Conservation (phyloP, 768 basidiomycete species). For the Xerocomellus amylosporus region DNA sequence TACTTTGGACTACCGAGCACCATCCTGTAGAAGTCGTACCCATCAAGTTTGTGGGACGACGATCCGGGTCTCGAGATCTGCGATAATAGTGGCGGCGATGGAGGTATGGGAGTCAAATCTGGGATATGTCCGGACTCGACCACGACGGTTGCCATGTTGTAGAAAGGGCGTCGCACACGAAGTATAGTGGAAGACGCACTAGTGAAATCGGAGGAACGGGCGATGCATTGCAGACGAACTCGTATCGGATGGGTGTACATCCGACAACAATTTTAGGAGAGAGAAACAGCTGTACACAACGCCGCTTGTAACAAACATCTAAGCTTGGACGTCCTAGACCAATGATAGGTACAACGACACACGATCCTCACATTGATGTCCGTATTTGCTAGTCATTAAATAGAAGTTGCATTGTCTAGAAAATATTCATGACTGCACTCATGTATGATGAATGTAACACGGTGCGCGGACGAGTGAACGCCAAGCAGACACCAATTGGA, state of each 20-base stretch:
- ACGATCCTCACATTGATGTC: background rate
- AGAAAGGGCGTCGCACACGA: background rate
- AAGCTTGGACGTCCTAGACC: too few species aligned
- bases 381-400: background rate
- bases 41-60: slow-evolving; percentile 47
- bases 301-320: background rate
- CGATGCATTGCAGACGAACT: slow-evolving; percentile 7
- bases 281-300: slow-evolving; percentile 9
- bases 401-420: background rate
- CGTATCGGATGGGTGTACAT: slow-evolving; percentile 1
- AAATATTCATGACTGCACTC: background rate
- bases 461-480: background rate
- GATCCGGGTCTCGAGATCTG: background rate
- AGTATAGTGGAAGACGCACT: background rate
- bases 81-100: background rate
- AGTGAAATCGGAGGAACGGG: background rate
- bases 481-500: background rate
- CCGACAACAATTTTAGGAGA: background rate
- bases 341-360: too few species aligned
- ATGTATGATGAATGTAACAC: background rate
- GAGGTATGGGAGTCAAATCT: background rate
- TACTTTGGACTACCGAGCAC: slow-evolving; percentile 83
- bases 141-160: slow-evolving; percentile 4
- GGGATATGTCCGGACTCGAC: background rate
- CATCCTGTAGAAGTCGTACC: slow-evolving; percentile 81